Base-by-base conservation (phyloP, 2,329 filamentous ascomycete species). In the Clarireedia sp. region DNA sequence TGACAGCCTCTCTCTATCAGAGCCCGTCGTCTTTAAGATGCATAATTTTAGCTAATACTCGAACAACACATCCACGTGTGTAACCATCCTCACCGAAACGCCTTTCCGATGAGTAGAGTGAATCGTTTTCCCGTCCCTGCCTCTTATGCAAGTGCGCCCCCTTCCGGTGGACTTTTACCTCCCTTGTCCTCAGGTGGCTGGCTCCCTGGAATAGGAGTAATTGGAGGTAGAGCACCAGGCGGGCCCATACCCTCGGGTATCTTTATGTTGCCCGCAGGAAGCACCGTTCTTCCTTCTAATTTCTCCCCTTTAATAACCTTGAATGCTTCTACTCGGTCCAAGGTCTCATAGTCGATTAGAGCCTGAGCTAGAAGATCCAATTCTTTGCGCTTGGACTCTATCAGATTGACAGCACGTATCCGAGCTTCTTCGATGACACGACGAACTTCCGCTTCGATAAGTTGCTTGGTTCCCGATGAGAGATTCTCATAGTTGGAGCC, bases 301-400 rank as follows among this genome's bases (percentile, higher is more conserved):
- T 87, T 86, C 73, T 96, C 90, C 37, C 94, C 94, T 51, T 81
- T 82, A 60, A 99, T 85, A 5, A 97, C 89, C 75, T 87, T 89
- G 70, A 91, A 84, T 60, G 97, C 95, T 71, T 99, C 94, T 3
- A 87, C 84, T 70, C 86, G 88, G 70, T 87, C 87, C 51, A 99
- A 74, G 0, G 90, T 96, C 76, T 99, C 94, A 71, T 96, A 97
- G 71, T 96, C 86, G 36, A 99, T 83, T 9, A 99, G 78, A 5
- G 91, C 94, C 67, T 91, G 85, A 26, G 94, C 92, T 9, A 99
- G 76, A 10, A 89, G 76, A 65, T 99, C 92, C 7, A 99, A 79
- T 70, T 96, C 92, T 57, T 87, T 85, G 55, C 90, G 83, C 69
- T 87, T 89, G 37, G 82, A 80, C 1, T 79, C 81, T 47, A 99